phyloP scores from a whole-genome alignment of 2,329 filamentous ascomycete genomes.

The Penicillium sp. region DNA sequence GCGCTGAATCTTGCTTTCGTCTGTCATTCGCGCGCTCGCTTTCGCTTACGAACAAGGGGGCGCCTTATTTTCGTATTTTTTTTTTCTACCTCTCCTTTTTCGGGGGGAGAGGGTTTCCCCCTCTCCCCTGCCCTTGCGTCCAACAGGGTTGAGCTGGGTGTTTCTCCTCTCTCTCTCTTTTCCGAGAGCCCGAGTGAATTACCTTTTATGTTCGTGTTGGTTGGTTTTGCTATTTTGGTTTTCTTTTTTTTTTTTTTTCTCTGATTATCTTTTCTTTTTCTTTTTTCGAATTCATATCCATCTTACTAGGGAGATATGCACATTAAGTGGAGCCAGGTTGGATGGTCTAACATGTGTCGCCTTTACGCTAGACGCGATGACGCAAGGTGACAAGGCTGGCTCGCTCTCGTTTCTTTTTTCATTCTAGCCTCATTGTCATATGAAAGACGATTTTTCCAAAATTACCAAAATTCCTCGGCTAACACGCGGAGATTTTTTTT shows the following conservation, averaged over 20 bases:
- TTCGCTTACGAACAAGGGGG: background rate
- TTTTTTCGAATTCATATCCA: too few species aligned
- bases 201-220: background rate
- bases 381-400: background rate
- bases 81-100: too few species aligned
- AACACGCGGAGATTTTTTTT: too few species aligned
- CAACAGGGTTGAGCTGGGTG: background rate
- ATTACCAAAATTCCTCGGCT: too few species aligned
- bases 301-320: background rate
- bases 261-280: too few species aligned
- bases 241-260: too few species aligned
- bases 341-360: background rate
- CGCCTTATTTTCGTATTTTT: background rate
- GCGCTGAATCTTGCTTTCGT: background rate
- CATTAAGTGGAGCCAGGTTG: background rate
- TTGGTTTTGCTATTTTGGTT: background rate
- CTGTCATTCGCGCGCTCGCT: conserved; percentile 1
- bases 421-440: background rate
- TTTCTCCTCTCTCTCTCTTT: background rate
- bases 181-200: background rate
- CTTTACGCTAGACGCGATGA: background rate
- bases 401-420: too few species aligned
- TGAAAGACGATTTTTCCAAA: background rate
- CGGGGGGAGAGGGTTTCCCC: too few species aligned
- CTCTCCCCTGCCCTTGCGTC: background rate